Evolutionary conservation across 331 rosid species (phyloP).

Genomic region (Quercus lobata): DNA sequence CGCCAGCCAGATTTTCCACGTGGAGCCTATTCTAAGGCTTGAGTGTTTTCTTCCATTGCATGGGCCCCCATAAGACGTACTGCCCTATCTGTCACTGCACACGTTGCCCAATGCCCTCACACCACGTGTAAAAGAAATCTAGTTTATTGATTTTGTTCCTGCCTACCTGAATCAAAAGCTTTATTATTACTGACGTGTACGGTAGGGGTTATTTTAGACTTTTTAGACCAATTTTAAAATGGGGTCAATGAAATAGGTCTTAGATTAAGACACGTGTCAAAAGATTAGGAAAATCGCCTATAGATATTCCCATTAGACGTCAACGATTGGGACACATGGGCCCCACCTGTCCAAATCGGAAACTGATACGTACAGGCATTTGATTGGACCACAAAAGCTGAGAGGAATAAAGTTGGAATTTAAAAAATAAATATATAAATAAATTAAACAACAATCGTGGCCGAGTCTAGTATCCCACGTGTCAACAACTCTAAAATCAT

Average conservation of each 20-base stretch:
- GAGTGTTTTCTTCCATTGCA: background rate
- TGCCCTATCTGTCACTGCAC: background rate
- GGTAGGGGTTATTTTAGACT: background rate
- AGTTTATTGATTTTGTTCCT: background rate
- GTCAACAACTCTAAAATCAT: background rate
- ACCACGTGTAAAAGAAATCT: constrained; percentile 3
- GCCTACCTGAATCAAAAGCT: background rate
- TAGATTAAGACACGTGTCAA: background rate
- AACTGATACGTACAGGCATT: constrained; percentile 23
- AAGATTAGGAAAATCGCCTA: background rate
- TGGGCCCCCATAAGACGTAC: constrained; percentile 1
- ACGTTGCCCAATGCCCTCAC: background rate
- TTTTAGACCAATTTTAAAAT: background rate
- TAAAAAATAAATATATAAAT: background rate
- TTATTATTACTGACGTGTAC: background rate
- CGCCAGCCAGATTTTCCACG: background rate
- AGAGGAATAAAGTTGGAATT: constrained; percentile 11
- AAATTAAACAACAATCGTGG: background rate
- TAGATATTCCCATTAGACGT: background rate
- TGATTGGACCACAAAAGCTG: constrained; percentile 33
- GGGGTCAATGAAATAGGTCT: background rate
- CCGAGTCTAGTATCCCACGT: constrained; percentile 7
- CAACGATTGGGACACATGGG: constrained; percentile 25
- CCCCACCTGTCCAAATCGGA: constrained; percentile 7
- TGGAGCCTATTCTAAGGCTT: background rate